Evolutionary conservation across 345 rosid species (phyloP), one percentile per base, ranked within the genome.

Genomic region (Physaria fendleri): DNA sequence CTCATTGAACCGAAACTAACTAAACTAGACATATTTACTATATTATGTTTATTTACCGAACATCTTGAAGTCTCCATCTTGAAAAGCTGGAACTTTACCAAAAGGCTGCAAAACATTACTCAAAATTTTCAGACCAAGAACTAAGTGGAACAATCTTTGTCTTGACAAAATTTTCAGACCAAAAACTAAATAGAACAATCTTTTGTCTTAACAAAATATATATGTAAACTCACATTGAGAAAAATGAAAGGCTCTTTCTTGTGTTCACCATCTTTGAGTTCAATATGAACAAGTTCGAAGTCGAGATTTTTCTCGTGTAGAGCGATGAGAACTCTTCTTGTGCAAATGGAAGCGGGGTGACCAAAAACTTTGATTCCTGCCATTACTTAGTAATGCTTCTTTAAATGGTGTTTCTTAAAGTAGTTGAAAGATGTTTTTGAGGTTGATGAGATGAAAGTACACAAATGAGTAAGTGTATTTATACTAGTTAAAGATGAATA

Each of bases 81-180:
- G 86, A 20, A 82, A 61, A 32, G 76, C 81, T 39, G 95, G 97
- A 68, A 90, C 65, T 75, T 82, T 84, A 56, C 93, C 90, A 38
- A 83, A 90, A 14, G 93, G 95, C 95, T 84, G 77, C 78, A 69
- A 59, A 65, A 41, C 33, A 42, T 27, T 4, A 1, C 24, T 38
- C 13, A 65, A 68, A 5, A 44, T 17, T n/a, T 50, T 59, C 66
- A 44, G 54, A 62, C 27, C 39, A 48, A 37, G 20, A 32, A n/a
- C 5, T 2, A 30, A 42, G 16, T 9, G 13, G 5, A n/a, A n/a
- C n/a, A n/a, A n/a, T n/a, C n/a, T n/a, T n/a, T n/a, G n/a, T n/a
- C n/a, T n/a, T n/a, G n/a, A n/a, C n/a, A n/a, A n/a, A n/a, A n/a
- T n/a, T n/a, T 14, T 40, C 8, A 5, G 8, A n/a, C n/a, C n/a